phyloP scores from a whole-genome alignment of 2,329 filamentous ascomycete species.

The Pezicula neosporulosa region DNA sequence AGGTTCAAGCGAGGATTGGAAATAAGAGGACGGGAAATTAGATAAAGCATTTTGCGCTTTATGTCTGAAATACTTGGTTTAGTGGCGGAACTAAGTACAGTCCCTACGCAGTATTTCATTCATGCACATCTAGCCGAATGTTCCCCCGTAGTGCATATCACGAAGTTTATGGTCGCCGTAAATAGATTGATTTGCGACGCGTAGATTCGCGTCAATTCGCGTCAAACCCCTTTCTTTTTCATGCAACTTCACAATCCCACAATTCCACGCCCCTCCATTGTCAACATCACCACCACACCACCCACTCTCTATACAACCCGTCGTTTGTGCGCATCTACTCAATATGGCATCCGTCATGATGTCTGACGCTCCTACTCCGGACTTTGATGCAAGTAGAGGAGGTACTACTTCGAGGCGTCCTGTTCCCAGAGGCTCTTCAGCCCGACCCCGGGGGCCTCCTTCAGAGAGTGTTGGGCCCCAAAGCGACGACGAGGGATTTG shows the following conservation, averaged over 20 bases:
- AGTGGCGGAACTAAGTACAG: too few species aligned
- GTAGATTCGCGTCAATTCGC: not conserved
- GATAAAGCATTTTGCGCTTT: too few species aligned
- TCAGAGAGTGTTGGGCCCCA: constrained; percentile 57
- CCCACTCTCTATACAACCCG: constrained; percentile 4
- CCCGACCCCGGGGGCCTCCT: constrained; percentile 41
- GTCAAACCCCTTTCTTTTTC: not conserved
- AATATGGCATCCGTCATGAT: constrained; percentile 29
- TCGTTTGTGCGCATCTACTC: constrained; percentile 8
- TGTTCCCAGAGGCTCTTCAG: constrained; percentile 24
- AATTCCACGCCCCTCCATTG: too few species aligned
- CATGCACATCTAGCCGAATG: too few species aligned
- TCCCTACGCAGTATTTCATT: too few species aligned
- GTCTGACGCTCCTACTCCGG: constrained; percentile 25
- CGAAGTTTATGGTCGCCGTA: too few species aligned
- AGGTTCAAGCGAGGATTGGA: too few species aligned
- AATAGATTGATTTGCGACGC: too few species aligned
- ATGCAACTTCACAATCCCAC: not conserved
- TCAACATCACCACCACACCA: not conserved
- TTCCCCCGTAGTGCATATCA: too few species aligned
- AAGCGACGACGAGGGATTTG: constrained; percentile 63
- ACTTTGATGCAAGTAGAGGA: constrained; percentile 20
- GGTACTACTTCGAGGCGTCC: constrained; percentile 21
- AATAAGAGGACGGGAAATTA: too few species aligned
- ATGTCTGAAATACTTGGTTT: too few species aligned